These are phyloP conservation scores for Lentinula lateritia DNA, from an alignment of 768 basidiomycete genomes.

Conservation along the genomic window DNA sequence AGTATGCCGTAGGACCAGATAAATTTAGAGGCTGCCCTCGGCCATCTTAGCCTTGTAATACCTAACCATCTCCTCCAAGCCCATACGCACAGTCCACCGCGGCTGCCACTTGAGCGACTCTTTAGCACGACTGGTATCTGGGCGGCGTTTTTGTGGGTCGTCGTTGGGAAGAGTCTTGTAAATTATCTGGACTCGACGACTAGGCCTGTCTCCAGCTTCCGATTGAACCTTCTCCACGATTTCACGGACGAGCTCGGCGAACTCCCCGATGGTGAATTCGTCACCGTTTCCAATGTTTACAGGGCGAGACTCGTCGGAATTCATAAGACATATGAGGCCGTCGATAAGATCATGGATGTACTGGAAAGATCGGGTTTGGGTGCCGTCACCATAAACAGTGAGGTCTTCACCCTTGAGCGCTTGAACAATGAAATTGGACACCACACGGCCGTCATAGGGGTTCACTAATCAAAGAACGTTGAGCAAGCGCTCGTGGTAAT, in stretches of 20 bases:
- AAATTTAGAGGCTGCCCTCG: slow-evolving; percentile 64
- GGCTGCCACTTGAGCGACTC: slow-evolving; percentile 85
- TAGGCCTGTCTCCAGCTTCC: slow-evolving; percentile 59
- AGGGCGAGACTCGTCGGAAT: slow-evolving; percentile 86
- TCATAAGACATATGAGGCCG: slow-evolving; percentile 92
- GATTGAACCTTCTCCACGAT: slow-evolving; percentile 90
- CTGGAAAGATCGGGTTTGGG: slow-evolving; percentile 93
- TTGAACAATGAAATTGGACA: slow-evolving; percentile 98
- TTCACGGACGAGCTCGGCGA: slow-evolving; percentile 88
- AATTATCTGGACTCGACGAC: slow-evolving; percentile 57
- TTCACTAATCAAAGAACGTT: slow-evolving; percentile 57
- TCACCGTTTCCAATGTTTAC: slow-evolving; percentile 96
- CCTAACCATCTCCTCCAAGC: slow-evolving; percentile 90
- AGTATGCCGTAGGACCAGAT: neutral
- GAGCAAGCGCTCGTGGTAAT: neutral
- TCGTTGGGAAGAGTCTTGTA: slow-evolving; percentile 83
- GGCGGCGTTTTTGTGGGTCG: slow-evolving; percentile 91
- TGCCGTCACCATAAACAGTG: slow-evolving; percentile 94
- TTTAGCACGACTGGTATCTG: slow-evolving; percentile 90
- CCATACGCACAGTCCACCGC: slow-evolving; percentile 88
- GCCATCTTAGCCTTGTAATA: slow-evolving; percentile 90
- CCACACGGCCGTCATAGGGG: slow-evolving; percentile 93
- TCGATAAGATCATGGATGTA: slow-evolving; percentile 98
- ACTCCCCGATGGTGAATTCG: slow-evolving; percentile 94
- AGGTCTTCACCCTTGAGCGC: slow-evolving; percentile 95